Conservation (phyloP, 164 flowering plant species). For the Kalanchoe fedtschenkoi region DNA sequence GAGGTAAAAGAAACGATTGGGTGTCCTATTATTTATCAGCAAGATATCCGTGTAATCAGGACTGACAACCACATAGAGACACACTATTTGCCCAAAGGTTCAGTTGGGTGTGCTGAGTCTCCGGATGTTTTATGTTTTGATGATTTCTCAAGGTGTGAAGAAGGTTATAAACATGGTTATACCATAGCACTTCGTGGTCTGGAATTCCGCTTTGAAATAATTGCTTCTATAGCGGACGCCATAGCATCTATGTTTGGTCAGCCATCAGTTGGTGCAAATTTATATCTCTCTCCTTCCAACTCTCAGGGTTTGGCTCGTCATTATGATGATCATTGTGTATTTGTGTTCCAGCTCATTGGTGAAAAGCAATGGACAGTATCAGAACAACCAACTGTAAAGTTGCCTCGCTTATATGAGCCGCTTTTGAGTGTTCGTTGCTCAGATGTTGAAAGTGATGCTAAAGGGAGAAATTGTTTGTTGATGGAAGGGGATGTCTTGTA, state of each 20-base stretch:
- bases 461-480: slow-evolving; percentile 27
- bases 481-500: slow-evolving; percentile 67
- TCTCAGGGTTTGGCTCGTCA: slow-evolving; percentile 74
- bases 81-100: slow-evolving; percentile 22
- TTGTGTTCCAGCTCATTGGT: slow-evolving; percentile 67
- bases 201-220: slow-evolving; percentile 47
- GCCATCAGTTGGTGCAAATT: slow-evolving; percentile 68
- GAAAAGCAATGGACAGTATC: slow-evolving; percentile 44
- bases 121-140: background rate
- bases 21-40: slow-evolving; percentile 40
- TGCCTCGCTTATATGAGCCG: slow-evolving; percentile 35
- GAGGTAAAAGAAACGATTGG: slow-evolving; percentile 44
- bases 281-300: slow-evolving; percentile 65
- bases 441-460: slow-evolving; percentile 5
- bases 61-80: slow-evolving; percentile 35
- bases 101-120: background rate
- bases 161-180: slow-evolving; percentile 52
- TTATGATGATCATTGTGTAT: slow-evolving; percentile 77
- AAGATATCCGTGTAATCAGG: slow-evolving; percentile 56
- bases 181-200: slow-evolving; percentile 71
- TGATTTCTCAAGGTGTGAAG: slow-evolving; percentile 34
- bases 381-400: slow-evolving; percentile 18
- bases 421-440: background rate
- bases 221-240: slow-evolving; percentile 47
- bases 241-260: slow-evolving; percentile 64